Base-by-base conservation (phyloP, 2,329 filamentous ascomycete species). In the Alternaria longipes region DNA sequence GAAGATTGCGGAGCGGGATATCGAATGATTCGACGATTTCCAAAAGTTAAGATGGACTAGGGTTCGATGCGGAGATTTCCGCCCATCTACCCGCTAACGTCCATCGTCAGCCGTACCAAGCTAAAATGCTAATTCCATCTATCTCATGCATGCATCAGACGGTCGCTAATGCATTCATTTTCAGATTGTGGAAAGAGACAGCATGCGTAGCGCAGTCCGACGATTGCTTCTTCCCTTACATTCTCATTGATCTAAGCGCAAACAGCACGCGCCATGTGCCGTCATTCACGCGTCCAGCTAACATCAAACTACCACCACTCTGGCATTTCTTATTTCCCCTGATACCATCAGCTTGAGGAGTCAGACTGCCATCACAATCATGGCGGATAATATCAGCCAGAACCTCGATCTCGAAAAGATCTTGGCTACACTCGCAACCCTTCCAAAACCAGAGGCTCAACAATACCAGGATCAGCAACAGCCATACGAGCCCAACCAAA, bases 341-440 rank as follows among this genome's bases (percentile, higher is more conserved):
- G 8, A 52, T 20, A 38, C 22, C 16, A 20, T 32, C 20, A 3
- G 45, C 2, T 40, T 2, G 14, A 20, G 20, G 2, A 52, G 12
- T 47, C 22, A 30, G 41, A 9, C 32, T 24, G n/a, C 18, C 46
- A 9, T 34, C n/a, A 12, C 30, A 45, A 63, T n/a, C 1, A 81
- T 81, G 79, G 69, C 75, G 7, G 68, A 76, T 22, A 65, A 70
- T 32, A 58, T 66, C 26, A 51, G 45, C 3, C 62, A 67, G 24
- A 69, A 73, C 28, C 65, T 74, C 36, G 74, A 79, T 52, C 60
- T 80, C 14, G 76, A 69, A n/a, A 59, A 73, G 14, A 78, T 80
- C 32, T 66, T 79, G 18, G 63, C 65, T 14, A 79, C 77, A 1
- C 70, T 80, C 6, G 76, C 76, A 14, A 73, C 64, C 45, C 63